phyloP scores from a whole-genome alignment of 768 basidiomycete species.

The Holtermannia corniformis region DNA sequence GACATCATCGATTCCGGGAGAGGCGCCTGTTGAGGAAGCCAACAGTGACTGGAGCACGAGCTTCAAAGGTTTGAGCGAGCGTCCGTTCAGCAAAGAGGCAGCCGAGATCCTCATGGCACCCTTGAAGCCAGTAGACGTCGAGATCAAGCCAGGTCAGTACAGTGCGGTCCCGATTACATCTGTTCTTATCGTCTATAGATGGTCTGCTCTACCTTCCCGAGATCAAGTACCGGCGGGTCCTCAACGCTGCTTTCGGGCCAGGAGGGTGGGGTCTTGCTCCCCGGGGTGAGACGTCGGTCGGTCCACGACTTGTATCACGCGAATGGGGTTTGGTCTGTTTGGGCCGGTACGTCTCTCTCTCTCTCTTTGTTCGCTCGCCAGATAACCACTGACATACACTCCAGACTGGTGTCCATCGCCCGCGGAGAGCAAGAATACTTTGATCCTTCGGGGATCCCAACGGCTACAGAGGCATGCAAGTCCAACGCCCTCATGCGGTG shows the following conservation, averaged over 20 bases:
- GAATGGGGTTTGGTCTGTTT: conserved; percentile 92
- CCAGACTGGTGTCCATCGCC: conserved; percentile 76
- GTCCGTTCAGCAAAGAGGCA: conserved; percentile 68
- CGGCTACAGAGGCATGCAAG: conserved; percentile 89
- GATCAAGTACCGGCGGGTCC: conserved; percentile 84
- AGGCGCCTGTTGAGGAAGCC: conserved; percentile 2
- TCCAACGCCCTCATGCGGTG: conserved; percentile 96
- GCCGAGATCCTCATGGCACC: conserved; percentile 65
- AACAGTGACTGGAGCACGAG: conserved; percentile 73
- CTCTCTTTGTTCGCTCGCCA: not conserved
- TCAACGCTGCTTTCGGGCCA: conserved; percentile 91
- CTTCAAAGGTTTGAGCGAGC: conserved; percentile 66
- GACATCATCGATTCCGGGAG: conserved; percentile 1
- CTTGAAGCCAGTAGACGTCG: conserved; percentile 66
- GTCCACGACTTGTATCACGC: conserved; percentile 74
- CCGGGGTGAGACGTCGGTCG: conserved; percentile 80
- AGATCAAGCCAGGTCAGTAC: conserved; percentile 80
- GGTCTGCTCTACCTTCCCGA: conserved; percentile 91
- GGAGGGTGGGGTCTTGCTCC: conserved; percentile 97
- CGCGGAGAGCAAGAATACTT: conserved; percentile 97
- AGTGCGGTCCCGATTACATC: not conserved
- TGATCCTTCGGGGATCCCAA: conserved; percentile 77
- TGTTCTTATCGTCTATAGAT: conserved; percentile 47
- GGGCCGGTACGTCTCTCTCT: conserved; percentile 57
- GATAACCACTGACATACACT: not conserved